Evolutionary conservation across 768 basidiomycete species (phyloP).

Genomic region (Hortiboletus flavorubellus): DNA sequence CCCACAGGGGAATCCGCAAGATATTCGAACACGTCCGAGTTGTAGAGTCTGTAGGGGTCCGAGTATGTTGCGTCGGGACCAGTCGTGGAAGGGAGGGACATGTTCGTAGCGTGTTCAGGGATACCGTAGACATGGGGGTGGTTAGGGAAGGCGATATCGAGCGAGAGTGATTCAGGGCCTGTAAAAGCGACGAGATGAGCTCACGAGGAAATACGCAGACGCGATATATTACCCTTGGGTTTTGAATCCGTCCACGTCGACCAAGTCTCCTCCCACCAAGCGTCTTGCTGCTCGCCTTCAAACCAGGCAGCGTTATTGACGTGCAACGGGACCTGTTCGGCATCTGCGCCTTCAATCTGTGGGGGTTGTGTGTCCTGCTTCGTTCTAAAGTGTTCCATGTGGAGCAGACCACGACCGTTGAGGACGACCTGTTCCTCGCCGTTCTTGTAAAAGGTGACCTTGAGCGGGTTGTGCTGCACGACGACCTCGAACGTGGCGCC

Average conservation of each 20-base stretch:
- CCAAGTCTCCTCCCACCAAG: conserved; percentile 88
- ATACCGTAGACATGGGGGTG: conserved; percentile 93
- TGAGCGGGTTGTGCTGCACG: conserved; percentile 73
- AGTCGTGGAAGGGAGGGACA: conserved; percentile 85
- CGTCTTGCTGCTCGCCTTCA: conserved; percentile 81
- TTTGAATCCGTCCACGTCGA: conserved; percentile 87
- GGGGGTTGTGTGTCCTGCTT: conserved; percentile 46
- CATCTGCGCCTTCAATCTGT: conserved; percentile 37
- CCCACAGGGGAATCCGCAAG: conserved; percentile 73
- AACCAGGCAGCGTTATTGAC: conserved; percentile 71
- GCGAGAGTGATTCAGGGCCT: conserved; percentile 93
- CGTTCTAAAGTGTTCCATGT: conserved; percentile 96
- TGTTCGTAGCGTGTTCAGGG: conserved; percentile 89
- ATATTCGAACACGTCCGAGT: conserved; percentile 96
- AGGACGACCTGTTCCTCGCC: conserved; percentile 84
- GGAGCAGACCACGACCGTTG: conserved; percentile 85
- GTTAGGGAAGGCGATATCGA: conserved; percentile 92
- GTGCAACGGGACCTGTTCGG: conserved; percentile 53
- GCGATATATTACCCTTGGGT: conserved; percentile 71
- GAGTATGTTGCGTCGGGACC: conserved; percentile 73
- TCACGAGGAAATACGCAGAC: neutral
- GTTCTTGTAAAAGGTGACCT: conserved; percentile 64
- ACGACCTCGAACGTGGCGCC: conserved; percentile 61
- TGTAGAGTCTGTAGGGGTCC: conserved; percentile 94
- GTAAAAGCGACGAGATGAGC: conserved; percentile 7